A percentile compares a stretch with the other conserved stretches of the same genome.
Conservation (phyloP, 78 protist species). For the Blattamonas nauphoetae region DNA sequence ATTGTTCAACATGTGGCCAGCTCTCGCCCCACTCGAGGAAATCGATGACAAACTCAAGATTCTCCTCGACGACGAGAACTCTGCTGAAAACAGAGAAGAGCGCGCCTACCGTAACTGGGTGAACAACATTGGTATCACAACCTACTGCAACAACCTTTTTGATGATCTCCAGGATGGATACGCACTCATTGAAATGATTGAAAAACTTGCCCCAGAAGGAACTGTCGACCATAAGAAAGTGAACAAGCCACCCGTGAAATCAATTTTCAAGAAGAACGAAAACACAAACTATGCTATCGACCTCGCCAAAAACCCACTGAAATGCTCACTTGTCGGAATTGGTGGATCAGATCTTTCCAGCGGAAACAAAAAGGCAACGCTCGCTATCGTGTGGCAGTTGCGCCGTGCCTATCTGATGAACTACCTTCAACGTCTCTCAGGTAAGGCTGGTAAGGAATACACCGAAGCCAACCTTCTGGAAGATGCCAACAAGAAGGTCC, state of each 20-base stretch:
- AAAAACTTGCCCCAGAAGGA: conserved; percentile 77
- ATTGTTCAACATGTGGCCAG: conserved; percentile 78
- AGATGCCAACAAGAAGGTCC: not conserved
- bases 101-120: conserved; percentile 78
- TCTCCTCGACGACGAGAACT: conserved; percentile 4
- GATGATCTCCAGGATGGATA: conserved; percentile 71
- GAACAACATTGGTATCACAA: conserved; percentile 77
- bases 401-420: conserved; percentile 10
- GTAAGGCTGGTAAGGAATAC: not conserved
- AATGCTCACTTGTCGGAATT: conserved; percentile 51
- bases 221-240: conserved; percentile 38
- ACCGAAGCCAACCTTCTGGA: not conserved
- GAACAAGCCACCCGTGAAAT: conserved; percentile 37
- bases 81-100: conserved; percentile 80
- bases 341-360: conserved; percentile 49
- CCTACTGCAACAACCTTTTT: conserved; percentile 59
- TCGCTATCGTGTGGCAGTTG: conserved; percentile 32
- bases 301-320: conserved; percentile 25
- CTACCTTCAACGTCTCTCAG: not conserved
- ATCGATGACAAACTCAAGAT: conserved; percentile 29
- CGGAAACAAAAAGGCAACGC: conserved; percentile 33
- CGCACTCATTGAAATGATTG: conserved; percentile 66
- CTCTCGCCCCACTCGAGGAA: conserved; percentile 50
- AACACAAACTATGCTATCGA: conserved; percentile 61
- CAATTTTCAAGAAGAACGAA: conserved; percentile 34